These are phyloP conservation scores for Pittosporum tobira DNA, from an alignment of 129 eudicot genomes.

Conservation along the genomic window DNA sequence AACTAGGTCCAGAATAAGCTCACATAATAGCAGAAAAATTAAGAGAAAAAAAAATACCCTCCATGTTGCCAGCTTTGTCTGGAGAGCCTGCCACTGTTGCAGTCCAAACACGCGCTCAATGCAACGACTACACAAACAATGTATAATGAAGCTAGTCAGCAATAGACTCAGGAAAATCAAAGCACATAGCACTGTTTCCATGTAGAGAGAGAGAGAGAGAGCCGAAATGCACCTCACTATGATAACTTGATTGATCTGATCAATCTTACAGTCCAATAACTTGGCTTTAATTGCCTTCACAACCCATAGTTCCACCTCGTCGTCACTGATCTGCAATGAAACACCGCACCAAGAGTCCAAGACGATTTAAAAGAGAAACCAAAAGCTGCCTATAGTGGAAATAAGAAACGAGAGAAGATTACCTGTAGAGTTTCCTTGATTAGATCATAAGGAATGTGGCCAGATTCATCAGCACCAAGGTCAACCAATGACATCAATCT, in stretches of 20 bases:
- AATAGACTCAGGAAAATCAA: background rate
- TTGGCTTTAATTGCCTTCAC: conserved; percentile 71
- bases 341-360: background rate
- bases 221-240: conserved; percentile 41
- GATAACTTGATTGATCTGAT: conserved; percentile 75
- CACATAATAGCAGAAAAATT: background rate
- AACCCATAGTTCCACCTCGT: conserved; percentile 81
- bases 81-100: conserved; percentile 59
- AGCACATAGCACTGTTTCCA: background rate
- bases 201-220: background rate
- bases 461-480: conserved; percentile 62
- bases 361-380: background rate
- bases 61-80: conserved; percentile 70
- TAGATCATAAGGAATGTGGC: conserved; percentile 54
- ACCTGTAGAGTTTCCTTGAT: conserved; percentile 69
- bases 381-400: background rate
- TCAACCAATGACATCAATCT: conserved; percentile 71
- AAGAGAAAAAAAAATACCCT: conserved; percentile 31
- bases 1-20: background rate
- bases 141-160: background rate
- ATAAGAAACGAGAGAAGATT: background rate
- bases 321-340: conserved; percentile 49
- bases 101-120: conserved; percentile 71
- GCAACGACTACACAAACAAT: conserved; percentile 41
- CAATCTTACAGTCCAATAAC: conserved; percentile 74